Evolutionary conservation across 23 red algal genomes (phyloP).

Genomic region (Gracilaria caudata): DNA sequence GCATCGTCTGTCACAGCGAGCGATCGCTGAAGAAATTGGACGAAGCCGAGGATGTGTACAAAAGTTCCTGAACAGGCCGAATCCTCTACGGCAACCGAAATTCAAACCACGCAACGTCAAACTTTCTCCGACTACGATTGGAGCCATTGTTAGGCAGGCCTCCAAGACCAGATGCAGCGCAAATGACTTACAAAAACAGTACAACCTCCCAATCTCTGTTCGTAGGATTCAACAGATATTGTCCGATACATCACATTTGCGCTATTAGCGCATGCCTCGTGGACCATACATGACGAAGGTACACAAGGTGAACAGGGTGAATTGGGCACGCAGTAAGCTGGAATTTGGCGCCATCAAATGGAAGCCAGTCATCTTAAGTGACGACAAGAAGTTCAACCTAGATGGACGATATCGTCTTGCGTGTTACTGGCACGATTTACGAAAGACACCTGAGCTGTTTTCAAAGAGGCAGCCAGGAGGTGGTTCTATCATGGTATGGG

Average conservation of each 20-base stretch:
- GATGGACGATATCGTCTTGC: neutral
- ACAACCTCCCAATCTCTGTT: neutral
- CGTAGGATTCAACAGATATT: neutral
- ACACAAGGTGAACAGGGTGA: neutral
- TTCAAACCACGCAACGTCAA: neutral
- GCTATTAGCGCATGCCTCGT: neutral
- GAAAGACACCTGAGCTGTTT: neutral
- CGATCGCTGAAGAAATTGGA: neutral
- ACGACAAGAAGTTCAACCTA: neutral
- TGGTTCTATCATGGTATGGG: neutral
- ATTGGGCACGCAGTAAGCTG: neutral
- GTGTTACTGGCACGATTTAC: neutral
- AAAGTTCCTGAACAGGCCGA: neutral
- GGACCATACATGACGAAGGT: neutral
- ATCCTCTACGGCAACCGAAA: neutral
- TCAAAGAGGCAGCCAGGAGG: neutral
- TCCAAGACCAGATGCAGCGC: neutral
- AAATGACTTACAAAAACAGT: too few relatives aligned
- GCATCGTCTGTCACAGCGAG: neutral
- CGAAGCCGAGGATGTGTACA: neutral
- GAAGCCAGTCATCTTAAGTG: neutral
- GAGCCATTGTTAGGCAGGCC: neutral
- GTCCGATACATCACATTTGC: neutral
- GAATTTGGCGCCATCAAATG: neutral
- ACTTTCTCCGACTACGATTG: neutral